These are phyloP conservation scores for Epicoccum nigrum DNA, from an alignment of 2,329 filamentous ascomycete species.

Conservation along the genomic window DNA sequence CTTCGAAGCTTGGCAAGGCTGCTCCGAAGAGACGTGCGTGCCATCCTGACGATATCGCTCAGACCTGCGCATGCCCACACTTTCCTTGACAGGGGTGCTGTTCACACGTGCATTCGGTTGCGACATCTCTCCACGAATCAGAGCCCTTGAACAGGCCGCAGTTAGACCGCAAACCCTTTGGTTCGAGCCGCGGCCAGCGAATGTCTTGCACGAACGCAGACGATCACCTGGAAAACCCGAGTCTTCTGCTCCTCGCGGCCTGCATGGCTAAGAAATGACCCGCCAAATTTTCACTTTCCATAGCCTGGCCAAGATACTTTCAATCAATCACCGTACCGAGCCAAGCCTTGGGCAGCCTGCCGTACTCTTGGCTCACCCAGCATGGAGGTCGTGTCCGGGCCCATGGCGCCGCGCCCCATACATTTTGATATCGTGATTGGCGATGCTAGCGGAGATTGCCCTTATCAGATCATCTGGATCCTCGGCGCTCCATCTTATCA, in stretches of 20 bases:
- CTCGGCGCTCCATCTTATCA: constrained; percentile 34
- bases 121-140: constrained; percentile 1
- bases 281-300: constrained; percentile 15
- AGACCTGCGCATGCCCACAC: not conserved
- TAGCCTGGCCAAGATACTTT: constrained; percentile 6
- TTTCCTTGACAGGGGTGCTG: too few species aligned
- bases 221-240: constrained; percentile 13
- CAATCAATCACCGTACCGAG: not conserved
- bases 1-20: constrained; percentile 12
- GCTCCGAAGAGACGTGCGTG: constrained; percentile 3
- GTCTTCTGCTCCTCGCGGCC: not conserved
- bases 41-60: constrained; percentile 6
- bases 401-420: constrained; percentile 10
- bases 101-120: too few species aligned
- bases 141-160: not conserved
- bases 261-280: constrained; percentile 12
- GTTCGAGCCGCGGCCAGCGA: not conserved
- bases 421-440: constrained; percentile 7
- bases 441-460: constrained; percentile 18
- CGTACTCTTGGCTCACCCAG: constrained; percentile 15
- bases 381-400: constrained; percentile 11
- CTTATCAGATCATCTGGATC: constrained; percentile 36
- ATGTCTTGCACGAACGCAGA: constrained; percentile 6
- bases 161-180: not conserved
- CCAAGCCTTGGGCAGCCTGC: constrained; percentile 19